Evolutionary conservation across 306 rosid genomes (phyloP), one percentile per base, ranked within the genome.

Genomic region (Dicorynia guianensis): DNA sequence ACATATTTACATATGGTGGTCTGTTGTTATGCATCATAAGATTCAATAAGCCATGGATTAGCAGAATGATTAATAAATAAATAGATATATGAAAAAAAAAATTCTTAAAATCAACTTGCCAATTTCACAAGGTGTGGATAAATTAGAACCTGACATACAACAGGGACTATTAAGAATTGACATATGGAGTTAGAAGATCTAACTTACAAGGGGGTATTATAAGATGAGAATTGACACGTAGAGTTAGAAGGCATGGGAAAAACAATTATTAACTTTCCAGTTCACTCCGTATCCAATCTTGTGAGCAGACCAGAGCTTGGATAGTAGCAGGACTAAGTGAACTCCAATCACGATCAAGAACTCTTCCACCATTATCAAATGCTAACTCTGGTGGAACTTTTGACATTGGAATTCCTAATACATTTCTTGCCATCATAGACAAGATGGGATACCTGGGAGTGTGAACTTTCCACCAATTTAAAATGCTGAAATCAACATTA

Each of bases 381-480:
- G 97, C 95, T 17, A 79, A 81, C 72, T 92, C 96, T 2, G 83
- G 79, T 0, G 86, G 73, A 78, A 86, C 84, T 63, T 96, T 96
- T 7, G 97, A 87, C 92, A 96, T 85, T 38, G 96, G 93, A 67
- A 92, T 79, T 73, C 96, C 97, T 66, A 96, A 76, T 57, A 96
- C 88, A 44, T 96, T 96, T 43, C 97, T 93, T 0, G 99, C 99
- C 98, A 96, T 89, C 97, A 96, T 96, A 17, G 98, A 96, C 20
- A 96, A 77, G 73, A 92, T 87, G 12, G 98, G 98, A 82, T 96
- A 96, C 84, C 98, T 87, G 7, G 98, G 99, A 72, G 96, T 91
- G 73, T 96, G 99, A 50, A 96, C 98, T 85, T 83, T 96, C 99
- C 98, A 96, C 99, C 99, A 96, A 66, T 96, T 93, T 43, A 93